These are phyloP conservation scores for Candida sp. DNA, from an alignment of 1,139 yeast genomes.

Conservation along the genomic window DNA sequence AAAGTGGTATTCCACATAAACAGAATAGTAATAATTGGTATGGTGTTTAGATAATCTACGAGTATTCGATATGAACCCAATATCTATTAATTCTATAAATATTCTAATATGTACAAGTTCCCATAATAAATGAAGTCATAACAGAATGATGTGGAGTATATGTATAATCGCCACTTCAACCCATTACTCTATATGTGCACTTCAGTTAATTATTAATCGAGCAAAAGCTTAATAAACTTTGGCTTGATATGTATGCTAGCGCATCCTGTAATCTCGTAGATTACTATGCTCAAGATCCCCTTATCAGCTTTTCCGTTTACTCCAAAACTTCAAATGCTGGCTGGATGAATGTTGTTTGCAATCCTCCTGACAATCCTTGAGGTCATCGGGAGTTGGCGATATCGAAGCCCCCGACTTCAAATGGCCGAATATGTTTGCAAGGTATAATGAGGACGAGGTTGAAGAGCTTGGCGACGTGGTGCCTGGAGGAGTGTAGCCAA, in stretches of 20 bases:
- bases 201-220: no score
- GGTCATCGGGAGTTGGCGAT: background rate
- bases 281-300: no score
- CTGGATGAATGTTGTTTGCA: background rate
- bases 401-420: slow-evolving; percentile 12
- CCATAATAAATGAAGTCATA: background rate
- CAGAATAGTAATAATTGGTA: no score
- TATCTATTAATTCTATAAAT: background rate
- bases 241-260: no score
- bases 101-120: background rate
- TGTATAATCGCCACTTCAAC: no score
- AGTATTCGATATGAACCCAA: background rate
- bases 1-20: no score
- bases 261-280: no score
- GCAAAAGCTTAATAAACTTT: no score
- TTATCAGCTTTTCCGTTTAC: background rate
- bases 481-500: slow-evolving; percentile 1
- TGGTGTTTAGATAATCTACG: background rate
- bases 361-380: background rate
- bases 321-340: slow-evolving; percentile 2
- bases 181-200: no score
- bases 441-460: slow-evolving; percentile 18
- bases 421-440: slow-evolving; percentile 26
- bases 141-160: no score
- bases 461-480: slow-evolving; percentile 3